Evolutionary conservation across 257 asterid genomes (phyloP).

Genomic region (Cruciata laevipes): DNA sequence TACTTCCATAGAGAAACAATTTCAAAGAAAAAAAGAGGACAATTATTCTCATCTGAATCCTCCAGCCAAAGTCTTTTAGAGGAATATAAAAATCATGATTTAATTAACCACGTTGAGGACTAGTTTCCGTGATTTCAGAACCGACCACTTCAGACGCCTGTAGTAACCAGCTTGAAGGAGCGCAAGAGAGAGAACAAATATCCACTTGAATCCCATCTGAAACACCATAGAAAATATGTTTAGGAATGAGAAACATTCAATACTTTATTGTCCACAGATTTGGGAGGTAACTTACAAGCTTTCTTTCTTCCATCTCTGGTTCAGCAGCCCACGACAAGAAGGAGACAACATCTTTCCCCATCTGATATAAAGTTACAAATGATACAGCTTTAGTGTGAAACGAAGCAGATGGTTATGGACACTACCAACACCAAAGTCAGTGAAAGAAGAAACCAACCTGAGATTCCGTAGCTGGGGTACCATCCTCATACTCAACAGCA

Average conservation of each 20-base stretch:
- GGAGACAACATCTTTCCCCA: slow-evolving; percentile 73
- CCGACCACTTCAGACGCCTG: slow-evolving; percentile 74
- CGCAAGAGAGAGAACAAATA: slow-evolving; percentile 64
- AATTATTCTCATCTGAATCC: slow-evolving; percentile 16
- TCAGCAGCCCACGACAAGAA: slow-evolving; percentile 78
- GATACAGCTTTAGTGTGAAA: slow-evolving; percentile 2
- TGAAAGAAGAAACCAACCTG: slow-evolving; percentile 32
- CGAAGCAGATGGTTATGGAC: not conserved
- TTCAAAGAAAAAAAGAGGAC: not conserved
- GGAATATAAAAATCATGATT: not conserved
- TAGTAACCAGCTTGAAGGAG: slow-evolving; percentile 76
- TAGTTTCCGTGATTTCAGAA: slow-evolving; percentile 65
- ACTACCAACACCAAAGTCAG: not conserved
- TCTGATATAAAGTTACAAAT: slow-evolving; percentile 29
- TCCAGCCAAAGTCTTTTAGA: not conserved
- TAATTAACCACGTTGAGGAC: slow-evolving; percentile 74
- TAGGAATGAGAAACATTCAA: not conserved
- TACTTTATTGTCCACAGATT: not conserved
- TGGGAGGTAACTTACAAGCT: slow-evolving; percentile 39
- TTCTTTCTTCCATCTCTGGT: slow-evolving; percentile 90
- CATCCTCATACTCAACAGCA: slow-evolving; percentile 78
- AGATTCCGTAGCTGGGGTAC: slow-evolving; percentile 76
- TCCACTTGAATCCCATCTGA: slow-evolving; percentile 92
- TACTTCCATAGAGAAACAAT: not conserved
- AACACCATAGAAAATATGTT: not conserved